A percentile compares a stretch with the other conserved stretches of the same genome.
phyloP scores from a whole-genome alignment of 495 filamentous ascomycete genomes.

The Penicillium pulvis region DNA sequence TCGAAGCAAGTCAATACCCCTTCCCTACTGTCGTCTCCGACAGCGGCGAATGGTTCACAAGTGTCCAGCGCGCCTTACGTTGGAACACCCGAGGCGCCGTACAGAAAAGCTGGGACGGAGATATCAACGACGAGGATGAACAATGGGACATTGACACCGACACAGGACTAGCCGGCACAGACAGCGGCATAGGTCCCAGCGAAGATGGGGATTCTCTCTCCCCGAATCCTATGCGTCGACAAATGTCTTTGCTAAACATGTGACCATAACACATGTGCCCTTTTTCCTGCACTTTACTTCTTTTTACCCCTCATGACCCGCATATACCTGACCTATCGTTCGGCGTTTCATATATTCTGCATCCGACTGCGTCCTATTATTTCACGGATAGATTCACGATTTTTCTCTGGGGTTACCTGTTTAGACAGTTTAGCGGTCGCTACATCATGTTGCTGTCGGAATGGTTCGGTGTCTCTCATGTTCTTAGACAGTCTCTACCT shows the following conservation, averaged over 20 bases:
- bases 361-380: constrained; percentile 7
- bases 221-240: constrained; percentile 63
- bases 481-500: constrained; percentile 6
- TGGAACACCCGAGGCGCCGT: constrained; percentile 90
- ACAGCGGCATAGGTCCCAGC: constrained; percentile 53
- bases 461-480: neutral
- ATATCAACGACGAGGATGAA: constrained; percentile 46
- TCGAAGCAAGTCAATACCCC: constrained; percentile 91
- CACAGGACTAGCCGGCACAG: constrained; percentile 53
- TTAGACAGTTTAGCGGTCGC: constrained; percentile 20
- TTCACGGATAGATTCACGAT: constrained; percentile 20
- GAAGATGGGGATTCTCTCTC: constrained; percentile 66
- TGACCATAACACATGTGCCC: constrained; percentile 18
- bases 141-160: constrained; percentile 84
- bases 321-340: constrained; percentile 4
- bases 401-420: constrained; percentile 3
- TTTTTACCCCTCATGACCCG: constrained; percentile 3
- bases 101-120: constrained; percentile 76
- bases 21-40: constrained; percentile 88
- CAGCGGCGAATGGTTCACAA: constrained; percentile 90
- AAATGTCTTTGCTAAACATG: constrained; percentile 64
- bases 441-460: constrained; percentile 11
- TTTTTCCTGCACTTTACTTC: constrained; percentile 12
- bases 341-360: constrained; percentile 11
- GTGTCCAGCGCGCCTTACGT: constrained; percentile 81